phyloP scores from a whole-genome alignment of 495 filamentous ascomycete species.

The Aspergillus baeticus region DNA sequence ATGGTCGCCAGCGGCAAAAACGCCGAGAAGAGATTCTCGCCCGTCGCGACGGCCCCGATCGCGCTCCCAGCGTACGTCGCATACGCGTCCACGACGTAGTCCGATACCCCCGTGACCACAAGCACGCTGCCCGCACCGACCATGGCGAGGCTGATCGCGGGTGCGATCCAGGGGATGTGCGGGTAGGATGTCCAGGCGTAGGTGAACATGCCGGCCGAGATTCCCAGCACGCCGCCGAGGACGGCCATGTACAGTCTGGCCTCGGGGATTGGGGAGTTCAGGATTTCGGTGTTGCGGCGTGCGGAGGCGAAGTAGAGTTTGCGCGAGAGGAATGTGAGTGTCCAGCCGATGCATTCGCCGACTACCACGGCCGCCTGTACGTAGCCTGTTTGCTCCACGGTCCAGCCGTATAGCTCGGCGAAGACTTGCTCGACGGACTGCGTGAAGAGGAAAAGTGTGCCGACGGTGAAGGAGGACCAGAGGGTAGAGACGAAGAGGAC shows the following conservation, averaged over 20 bases:
- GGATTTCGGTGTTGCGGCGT: slow-evolving; percentile 29
- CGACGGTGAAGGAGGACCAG: slow-evolving; percentile 51
- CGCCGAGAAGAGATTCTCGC: slow-evolving; percentile 38
- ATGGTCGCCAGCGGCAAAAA: slow-evolving; percentile 41
- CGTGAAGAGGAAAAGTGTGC: slow-evolving; percentile 51
- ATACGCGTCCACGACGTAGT: slow-evolving; percentile 37
- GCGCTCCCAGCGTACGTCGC: slow-evolving; percentile 34
- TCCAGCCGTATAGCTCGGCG: slow-evolving; percentile 32
- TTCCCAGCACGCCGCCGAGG: slow-evolving; percentile 29
- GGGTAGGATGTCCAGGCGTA: slow-evolving; percentile 43
- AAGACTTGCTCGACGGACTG: slow-evolving; percentile 46
- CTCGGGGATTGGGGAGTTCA: slow-evolving; percentile 35
- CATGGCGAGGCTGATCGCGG: slow-evolving; percentile 17
- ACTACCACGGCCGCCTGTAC: slow-evolving; percentile 40
- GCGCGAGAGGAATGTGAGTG: slow-evolving; percentile 23
- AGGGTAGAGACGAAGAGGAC: slow-evolving; percentile 52
- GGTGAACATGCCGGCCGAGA: slow-evolving; percentile 39
- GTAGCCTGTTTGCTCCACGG: slow-evolving; percentile 31
- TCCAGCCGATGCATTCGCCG: slow-evolving; percentile 33
- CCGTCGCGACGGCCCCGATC: slow-evolving; percentile 33
- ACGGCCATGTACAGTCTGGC: slow-evolving; percentile 37
- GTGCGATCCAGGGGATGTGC: slow-evolving; percentile 23
- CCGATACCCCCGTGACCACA: slow-evolving; percentile 29
- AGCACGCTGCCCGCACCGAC: slow-evolving; percentile 29
- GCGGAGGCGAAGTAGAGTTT: slow-evolving; percentile 32